Evolutionary conservation across 805 yeast genomes (phyloP), one percentile per base, ranked within the genome.

Genomic region (Saccharomycopsis fibuligera): DNA sequence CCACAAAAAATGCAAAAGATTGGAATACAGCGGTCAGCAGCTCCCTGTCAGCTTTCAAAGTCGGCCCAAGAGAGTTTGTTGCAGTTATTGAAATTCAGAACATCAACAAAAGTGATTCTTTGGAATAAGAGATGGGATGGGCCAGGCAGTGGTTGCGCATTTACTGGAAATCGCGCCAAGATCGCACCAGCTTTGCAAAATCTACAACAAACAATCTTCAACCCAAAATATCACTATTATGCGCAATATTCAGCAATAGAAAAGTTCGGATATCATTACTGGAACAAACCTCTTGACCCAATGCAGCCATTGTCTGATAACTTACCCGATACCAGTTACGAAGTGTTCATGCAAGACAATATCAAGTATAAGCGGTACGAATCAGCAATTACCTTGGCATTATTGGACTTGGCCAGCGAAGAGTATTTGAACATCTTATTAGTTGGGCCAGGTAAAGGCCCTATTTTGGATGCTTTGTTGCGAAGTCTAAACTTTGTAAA

Each of bases 341-440:
- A 73, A 21, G 72, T 74, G 3, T 89, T 90, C 62, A 95, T 87
- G 61, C 67, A 70, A 41, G 97, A 90, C 62, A 57, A 59, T 0
- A 68, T 69, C 42, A 90, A 90, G 63, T 90, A 90, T 61, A 69
- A 73, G 6, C 71, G 72, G 52, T 90, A 90, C 60, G 81, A 74
- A 50, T 57, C 66, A 24, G 95, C 96, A 1, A 76, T 85, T 4
- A 67, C 65, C 23, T 61, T 69, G 38, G 87, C 90, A 64, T 9
- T n/a, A n/a, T n/a, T n/a, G n/a, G n/a, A n/a, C n/a, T n/a, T n/a
- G n/a, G 60, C 37, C 6, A 16, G 8, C 6, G 37, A 9, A 6
- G 19, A 12, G 17, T 6, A n/a, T 17, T 12, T 33, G 6, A 5
- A 9, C n/a, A 16, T 33, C 8, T 5, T 33, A 6, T 17, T 33